Percentiles rank a stretch among this genome's conserved stretches.
Conservation (phyloP, 2,329 filamentous ascomycete genomes). For the Fusarium sp. region DNA sequence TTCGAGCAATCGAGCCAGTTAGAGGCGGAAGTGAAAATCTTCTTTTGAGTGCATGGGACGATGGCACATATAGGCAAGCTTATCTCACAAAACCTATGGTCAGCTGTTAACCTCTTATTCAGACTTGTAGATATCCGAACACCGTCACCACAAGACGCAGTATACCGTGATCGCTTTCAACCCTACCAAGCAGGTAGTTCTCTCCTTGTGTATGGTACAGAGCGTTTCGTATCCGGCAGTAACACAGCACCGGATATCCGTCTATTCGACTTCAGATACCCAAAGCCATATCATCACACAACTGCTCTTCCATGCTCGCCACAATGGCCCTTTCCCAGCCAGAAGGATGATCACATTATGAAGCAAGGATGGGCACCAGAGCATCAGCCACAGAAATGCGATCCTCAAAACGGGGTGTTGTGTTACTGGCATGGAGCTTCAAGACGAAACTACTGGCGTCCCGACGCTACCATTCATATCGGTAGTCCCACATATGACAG, state of each 20-base stretch:
- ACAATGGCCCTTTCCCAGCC: conserved; percentile 47
- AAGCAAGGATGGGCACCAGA: conserved; percentile 18
- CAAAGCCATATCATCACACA: conserved; percentile 59
- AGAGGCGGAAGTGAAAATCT: conserved; percentile 50
- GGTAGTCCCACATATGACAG: conserved; percentile 45
- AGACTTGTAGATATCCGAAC: conserved; percentile 61
- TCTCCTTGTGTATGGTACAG: conserved; percentile 59
- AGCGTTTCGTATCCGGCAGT: conserved; percentile 62
- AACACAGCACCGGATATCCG: conserved; percentile 55
- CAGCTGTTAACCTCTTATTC: background rate
- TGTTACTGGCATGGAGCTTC: conserved; percentile 62
- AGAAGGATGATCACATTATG: conserved; percentile 24
- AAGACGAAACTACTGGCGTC: conserved; percentile 55
- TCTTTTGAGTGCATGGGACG: conserved; percentile 62
- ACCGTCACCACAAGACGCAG: conserved; percentile 54
- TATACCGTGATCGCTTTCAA: conserved; percentile 64
- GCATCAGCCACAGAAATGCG: conserved; percentile 44
- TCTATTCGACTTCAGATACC: conserved; percentile 64
- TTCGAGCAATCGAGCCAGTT: conserved; percentile 59
- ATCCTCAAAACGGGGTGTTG: conserved; percentile 42
- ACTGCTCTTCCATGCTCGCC: conserved; percentile 57
- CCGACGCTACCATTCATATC: conserved; percentile 60
- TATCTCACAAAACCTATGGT: background rate
- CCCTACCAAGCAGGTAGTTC: conserved; percentile 56
- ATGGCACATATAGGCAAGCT: conserved; percentile 57